Base-by-base conservation (phyloP, 2,329 filamentous ascomycete species). In the Ceratocystiopsis sp. region DNA sequence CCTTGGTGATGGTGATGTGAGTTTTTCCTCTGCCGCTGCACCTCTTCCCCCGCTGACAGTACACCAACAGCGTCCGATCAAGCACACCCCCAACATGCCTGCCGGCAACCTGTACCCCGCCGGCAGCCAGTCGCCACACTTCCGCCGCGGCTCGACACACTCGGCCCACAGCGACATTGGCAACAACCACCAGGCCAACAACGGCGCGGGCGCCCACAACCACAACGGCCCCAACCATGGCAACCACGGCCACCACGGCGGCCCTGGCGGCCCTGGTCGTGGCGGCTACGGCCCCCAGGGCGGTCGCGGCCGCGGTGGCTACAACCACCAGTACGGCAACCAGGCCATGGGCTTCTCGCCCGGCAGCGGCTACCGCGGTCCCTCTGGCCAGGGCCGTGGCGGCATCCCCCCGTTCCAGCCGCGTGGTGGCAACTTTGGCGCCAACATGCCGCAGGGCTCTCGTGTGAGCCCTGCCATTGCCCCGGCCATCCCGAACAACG, bases 81-180 rank as follows among this genome's bases (percentile, higher is more conserved):
- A 80, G 65, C 74, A 79, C 43, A 49, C 48, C 43, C 38, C 48
- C 10, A 65, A 71, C 49, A 75, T 75, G 40, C 67, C 75, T 51
- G 73, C 78, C 52, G 72, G 73, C 51, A 71, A 72, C 47, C 67
- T 72, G 50, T 29, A 29, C 25, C 67, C 71, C 2, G 32, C 46
- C 4, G 49, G 47, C 17, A 43, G 37, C 47, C 67, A 77, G 53
- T 47, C 80, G 54, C 70, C 65, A 50, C 87, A 96, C 61, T 73
- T 84, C 53, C 81, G 89, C 55, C 80, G 85, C 53, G 82, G 89
- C 58, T 95, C 89, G 29, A 80, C 80, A 35, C 85, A 91, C 56
- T 93, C 84, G 18, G 71, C 77, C 50, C 82, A 89, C 59, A 76
- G 75, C 57, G 81, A 87, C 50, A 73, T 79, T 61, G 73, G 69